A percentile compares a stretch with the other conserved stretches of the same genome.
phyloP scores from a whole-genome alignment of 1,284 basidiomycete species.

The Sanghuangporus baumii region DNA sequence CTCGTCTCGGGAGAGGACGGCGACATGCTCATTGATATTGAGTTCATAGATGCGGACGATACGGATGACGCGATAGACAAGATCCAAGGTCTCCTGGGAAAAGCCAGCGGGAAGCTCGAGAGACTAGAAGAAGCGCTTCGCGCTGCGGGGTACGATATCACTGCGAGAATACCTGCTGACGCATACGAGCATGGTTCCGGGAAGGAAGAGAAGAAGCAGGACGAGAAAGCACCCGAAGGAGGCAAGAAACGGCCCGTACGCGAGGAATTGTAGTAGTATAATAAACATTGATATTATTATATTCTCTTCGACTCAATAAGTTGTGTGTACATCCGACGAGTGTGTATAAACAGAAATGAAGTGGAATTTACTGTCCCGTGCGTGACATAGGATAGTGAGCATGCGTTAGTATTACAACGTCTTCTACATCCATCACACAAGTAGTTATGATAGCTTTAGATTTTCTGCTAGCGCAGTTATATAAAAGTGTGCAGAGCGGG shows the following conservation, averaged over 20 bases:
- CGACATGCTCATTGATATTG: constrained; percentile 54
- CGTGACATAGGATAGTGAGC: not conserved
- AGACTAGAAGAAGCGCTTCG: constrained; percentile 35
- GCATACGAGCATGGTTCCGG: not conserved
- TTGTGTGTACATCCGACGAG: not conserved
- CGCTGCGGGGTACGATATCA: constrained; percentile 39
- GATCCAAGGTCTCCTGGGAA: constrained; percentile 27
- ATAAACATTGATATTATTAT: too few species aligned
- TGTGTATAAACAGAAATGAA: not conserved
- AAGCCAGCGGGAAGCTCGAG: constrained; percentile 17
- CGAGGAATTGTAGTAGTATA: constrained; percentile 12
- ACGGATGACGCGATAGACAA: constrained; percentile 30
- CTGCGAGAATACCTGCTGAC: not conserved
- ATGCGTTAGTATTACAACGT: constrained; percentile 12
- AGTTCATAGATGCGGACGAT: constrained; percentile 46
- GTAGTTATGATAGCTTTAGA: constrained; percentile 4
- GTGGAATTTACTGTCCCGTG: not conserved
- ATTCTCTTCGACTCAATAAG: not conserved
- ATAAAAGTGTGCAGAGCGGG: not conserved
- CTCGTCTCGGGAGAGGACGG: constrained; percentile 38
- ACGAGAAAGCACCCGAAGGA: constrained; percentile 10
- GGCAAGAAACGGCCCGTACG: constrained; percentile 12
- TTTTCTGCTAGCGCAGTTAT: constrained; percentile 3
- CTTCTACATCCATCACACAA: constrained; percentile 7
- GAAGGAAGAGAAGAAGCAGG: constrained; percentile 18